Conservation (phyloP, 306 rosid genomes). For the Vicia sativa region DNA sequence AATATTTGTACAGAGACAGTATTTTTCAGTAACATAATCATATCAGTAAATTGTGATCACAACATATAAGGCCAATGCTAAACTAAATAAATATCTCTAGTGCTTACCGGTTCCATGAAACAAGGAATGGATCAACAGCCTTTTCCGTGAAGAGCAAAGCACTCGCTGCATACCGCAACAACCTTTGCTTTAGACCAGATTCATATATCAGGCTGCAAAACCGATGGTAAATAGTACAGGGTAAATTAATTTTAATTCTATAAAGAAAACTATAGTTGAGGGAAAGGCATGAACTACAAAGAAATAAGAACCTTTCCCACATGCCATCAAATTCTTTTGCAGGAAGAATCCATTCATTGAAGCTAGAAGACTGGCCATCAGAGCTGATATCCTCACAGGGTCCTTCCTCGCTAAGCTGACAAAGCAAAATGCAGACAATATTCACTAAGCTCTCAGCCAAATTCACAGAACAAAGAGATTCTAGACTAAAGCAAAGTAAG, state of each 20-base stretch:
- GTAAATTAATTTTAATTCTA: conserved; percentile 25
- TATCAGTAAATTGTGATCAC: not conserved
- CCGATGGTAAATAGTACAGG: conserved; percentile 30
- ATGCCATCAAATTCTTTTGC: conserved; percentile 96
- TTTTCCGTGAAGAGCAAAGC: conserved; percentile 91
- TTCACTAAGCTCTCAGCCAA: conserved; percentile 21
- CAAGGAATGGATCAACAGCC: conserved; percentile 90
- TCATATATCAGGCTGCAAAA: conserved; percentile 83
- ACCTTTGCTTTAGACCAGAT: conserved; percentile 92
- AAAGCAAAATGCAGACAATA: conserved; percentile 42
- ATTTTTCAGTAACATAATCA: conserved; percentile 1
- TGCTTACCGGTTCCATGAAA: conserved; percentile 95
- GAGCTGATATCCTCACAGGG: conserved; percentile 86
- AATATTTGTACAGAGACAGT: not conserved
- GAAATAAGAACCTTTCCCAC: conserved; percentile 87
- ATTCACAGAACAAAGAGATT: conserved; percentile 2
- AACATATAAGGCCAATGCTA: conserved; percentile 13
- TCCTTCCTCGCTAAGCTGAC: conserved; percentile 93
- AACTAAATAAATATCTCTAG: conserved; percentile 20
- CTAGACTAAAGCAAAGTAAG: conserved; percentile 18
- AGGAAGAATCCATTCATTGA: conserved; percentile 95
- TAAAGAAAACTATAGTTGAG: conserved; percentile 22
- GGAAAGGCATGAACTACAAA: conserved; percentile 33
- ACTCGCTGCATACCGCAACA: conserved; percentile 83
- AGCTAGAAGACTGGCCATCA: conserved; percentile 86